Base-by-base conservation (phyloP, 495 filamentous ascomycete species). In the Terfezia claveryi region DNA sequence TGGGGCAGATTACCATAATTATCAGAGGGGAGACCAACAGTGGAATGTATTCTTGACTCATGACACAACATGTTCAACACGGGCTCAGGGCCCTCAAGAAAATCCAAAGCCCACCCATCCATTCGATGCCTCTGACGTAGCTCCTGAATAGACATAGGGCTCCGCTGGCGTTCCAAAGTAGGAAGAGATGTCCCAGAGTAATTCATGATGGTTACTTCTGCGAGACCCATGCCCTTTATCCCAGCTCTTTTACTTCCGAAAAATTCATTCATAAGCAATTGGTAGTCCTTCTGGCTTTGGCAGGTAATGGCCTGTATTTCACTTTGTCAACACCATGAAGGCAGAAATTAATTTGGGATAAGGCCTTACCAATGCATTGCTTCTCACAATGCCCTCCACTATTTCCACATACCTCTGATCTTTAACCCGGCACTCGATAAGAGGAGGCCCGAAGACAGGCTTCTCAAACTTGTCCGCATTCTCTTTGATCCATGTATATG, bases 21-120 rank as follows among this genome's bases (percentile, higher is more conserved):
- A 32, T 32, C 27, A 32, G 27, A 32, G 27, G 27, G 7, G 27
- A 32, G 1, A 32, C 27, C 27, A 32, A 32, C 27, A 32, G 27
- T 32, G 27, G 27, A 66, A 59, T 92, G 77, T 2, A 95, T 58
- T 23, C 67, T 70, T 20, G 71, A 71, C 53, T 82, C 79, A 23
- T 73, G 72, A 62, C 85, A 94, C 36, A 99, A 74, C 81, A 92
- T 87, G 23, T 85, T 79, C 36, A 95, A 68, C 2, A 99, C 84
- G 4, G 85, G 78, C 14, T 83, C 83, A 1, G 91, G 91, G 0
- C 87, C 91, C 23, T 76, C 73, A 10, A 99, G 62, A 54, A 72
- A 84, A 59, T 95, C 81, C 4, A 81, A 70, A 5, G 83, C 78
- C 72, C 81, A 94, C 10, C 79, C 78, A 55, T 91, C 82, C 37